Evolutionary conservation across 176 grass and related monocot genomes (phyloP).

Genomic region (Bonia amplexicaulis): DNA sequence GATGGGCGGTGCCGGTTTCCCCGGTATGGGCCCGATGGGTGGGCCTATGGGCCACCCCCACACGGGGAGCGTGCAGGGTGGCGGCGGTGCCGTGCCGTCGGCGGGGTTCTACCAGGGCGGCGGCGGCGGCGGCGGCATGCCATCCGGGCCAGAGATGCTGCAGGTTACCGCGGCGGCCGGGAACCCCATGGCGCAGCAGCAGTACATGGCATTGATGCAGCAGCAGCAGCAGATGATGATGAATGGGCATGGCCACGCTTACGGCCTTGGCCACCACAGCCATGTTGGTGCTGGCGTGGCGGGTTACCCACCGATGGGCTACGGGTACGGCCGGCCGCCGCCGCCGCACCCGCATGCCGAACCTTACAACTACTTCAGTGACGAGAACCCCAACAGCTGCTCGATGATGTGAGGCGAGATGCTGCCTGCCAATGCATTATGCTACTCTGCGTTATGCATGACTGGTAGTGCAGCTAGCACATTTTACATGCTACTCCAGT

Average conservation of each 20-base stretch:
- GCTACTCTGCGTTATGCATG: neutral
- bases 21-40: slow-evolving; percentile 47
- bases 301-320: slow-evolving; percentile 48
- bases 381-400: slow-evolving; percentile 74
- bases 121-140: slow-evolving; percentile 5
- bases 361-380: slow-evolving; percentile 56
- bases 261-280: too few species aligned
- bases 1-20: slow-evolving; percentile 42
- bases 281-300: slow-evolving; percentile 2
- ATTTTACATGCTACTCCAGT: neutral
- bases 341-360: slow-evolving; percentile 31
- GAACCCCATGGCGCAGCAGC: slow-evolving; percentile 50
- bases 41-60: slow-evolving; percentile 40
- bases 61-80: slow-evolving; percentile 32
- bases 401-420: slow-evolving; percentile 55
- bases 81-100: slow-evolving; percentile 23
- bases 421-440: neutral
- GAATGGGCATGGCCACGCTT: slow-evolving; percentile 27
- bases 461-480: neutral
- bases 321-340: slow-evolving; percentile 43
- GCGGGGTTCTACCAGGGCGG: slow-evolving; percentile 37
- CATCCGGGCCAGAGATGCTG: slow-evolving; percentile 35
- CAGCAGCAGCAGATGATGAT: slow-evolving; percentile 41
- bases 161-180: slow-evolving; percentile 39
- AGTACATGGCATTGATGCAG: slow-evolving; percentile 40